phyloP scores from a whole-genome alignment of 1,284 basidiomycete species.

The Ganoderma boninense region DNA sequence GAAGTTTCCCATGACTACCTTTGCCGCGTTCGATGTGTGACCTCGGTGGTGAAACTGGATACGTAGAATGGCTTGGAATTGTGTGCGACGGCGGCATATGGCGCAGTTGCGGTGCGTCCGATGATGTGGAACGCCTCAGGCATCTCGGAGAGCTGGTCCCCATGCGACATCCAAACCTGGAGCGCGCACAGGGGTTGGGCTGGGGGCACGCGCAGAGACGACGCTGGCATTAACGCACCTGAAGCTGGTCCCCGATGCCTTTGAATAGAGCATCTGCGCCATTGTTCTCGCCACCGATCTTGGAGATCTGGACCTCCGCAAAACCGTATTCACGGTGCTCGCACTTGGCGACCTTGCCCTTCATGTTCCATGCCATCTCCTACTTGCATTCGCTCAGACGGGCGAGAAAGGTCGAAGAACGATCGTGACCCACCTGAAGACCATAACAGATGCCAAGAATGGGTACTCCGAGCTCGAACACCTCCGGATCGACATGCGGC shows the following conservation, averaged over 20 bases:
- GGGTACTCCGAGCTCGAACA: slow-evolving; percentile 92
- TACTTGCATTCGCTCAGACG: slow-evolving; percentile 43
- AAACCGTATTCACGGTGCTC: slow-evolving; percentile 97
- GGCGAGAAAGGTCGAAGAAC: background rate
- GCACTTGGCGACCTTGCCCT: slow-evolving; percentile 89
- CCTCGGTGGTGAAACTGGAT: slow-evolving; percentile 99
- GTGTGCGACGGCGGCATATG: slow-evolving; percentile 95
- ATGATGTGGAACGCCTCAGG: slow-evolving; percentile 91
- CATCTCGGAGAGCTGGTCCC: slow-evolving; percentile 89
- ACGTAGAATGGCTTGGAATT: slow-evolving; percentile 89
- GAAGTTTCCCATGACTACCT: slow-evolving; percentile 91
- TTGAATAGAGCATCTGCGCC: slow-evolving; percentile 86
- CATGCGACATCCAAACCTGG: slow-evolving; percentile 99
- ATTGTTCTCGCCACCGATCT: slow-evolving; percentile 62
- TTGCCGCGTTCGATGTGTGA: slow-evolving; percentile 95
- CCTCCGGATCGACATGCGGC: slow-evolving; percentile 94
- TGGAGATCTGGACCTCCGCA: slow-evolving; percentile 82
- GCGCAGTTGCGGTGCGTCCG: slow-evolving; percentile 88
- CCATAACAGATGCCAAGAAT: slow-evolving; percentile 99
- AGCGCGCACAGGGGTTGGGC: background rate
- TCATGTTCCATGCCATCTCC: slow-evolving; percentile 94
- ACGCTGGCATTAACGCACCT: slow-evolving; percentile 55
- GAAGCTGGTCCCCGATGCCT: slow-evolving; percentile 84
- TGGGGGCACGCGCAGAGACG: background rate
- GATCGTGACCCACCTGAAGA: slow-evolving; percentile 73